These are phyloP conservation scores for Rhizopus stolonifer DNA, from an alignment of 371 early-diverging fungal genomes.

Conservation along the genomic window DNA sequence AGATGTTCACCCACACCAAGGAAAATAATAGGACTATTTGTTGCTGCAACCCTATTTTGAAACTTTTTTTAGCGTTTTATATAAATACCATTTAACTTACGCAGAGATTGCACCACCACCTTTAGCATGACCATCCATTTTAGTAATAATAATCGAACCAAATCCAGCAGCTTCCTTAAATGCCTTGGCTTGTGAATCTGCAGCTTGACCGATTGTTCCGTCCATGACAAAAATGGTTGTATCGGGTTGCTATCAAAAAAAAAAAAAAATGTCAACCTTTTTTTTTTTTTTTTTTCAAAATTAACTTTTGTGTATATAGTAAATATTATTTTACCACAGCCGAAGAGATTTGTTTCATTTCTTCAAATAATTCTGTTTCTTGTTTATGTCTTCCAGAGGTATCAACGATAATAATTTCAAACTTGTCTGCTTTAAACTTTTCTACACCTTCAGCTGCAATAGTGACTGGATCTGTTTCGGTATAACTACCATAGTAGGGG, in stretches of 20 bases:
- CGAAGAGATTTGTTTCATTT: slow-evolving; percentile 96
- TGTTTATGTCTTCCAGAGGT: slow-evolving; percentile 99
- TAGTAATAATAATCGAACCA: slow-evolving; percentile 98
- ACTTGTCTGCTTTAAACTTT: slow-evolving; percentile 95
- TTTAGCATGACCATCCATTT: slow-evolving; percentile 99
- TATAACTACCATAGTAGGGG: slow-evolving; percentile 93
- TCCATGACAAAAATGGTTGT: slow-evolving; percentile 99
- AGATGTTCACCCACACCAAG: slow-evolving; percentile 99
- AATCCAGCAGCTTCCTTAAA: slow-evolving; percentile 97
- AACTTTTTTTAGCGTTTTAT: neutral
- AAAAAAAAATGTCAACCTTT: neutral
- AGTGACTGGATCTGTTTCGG: slow-evolving; percentile 94
- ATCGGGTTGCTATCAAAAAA: slow-evolving; percentile 68
- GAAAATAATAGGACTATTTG: slow-evolving; percentile 96
- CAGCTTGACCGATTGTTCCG: slow-evolving; percentile 99
- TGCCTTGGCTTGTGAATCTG: slow-evolving; percentile 95
- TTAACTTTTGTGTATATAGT: too few species aligned
- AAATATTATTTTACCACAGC: slow-evolving; percentile 63
- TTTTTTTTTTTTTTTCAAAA: too few species aligned
- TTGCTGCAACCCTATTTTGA: slow-evolving; percentile 87
- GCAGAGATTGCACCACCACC: slow-evolving; percentile 99
- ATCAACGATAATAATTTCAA: slow-evolving; percentile 99
- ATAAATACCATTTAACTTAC: slow-evolving; percentile 35
- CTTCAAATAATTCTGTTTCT: slow-evolving; percentile 96
- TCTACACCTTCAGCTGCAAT: slow-evolving; percentile 96